Base-by-base conservation (phyloP, 2,329 filamentous ascomycete genomes). In the Cladosporium colombiae region DNA sequence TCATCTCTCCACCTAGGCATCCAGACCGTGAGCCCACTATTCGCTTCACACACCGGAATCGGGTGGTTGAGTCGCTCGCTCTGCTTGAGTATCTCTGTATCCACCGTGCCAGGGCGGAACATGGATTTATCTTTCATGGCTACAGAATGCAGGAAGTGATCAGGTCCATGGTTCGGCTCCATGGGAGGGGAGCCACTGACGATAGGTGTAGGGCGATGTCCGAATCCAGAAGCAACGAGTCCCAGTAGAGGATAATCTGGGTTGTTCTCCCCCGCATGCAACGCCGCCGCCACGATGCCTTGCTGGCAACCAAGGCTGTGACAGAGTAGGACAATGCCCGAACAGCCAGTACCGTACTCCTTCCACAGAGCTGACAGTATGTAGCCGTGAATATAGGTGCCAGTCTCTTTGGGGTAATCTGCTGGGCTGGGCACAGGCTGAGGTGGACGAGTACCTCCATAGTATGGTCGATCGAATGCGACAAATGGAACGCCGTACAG, bases 401-500 rank as follows among this genome's bases (percentile, higher is more conserved):
- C 60, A 25, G 49, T 62, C 33, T 53, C 46, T 8, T 23, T 25
- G 33, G 60, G 33, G 18, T 53, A 62, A 23, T 55, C 18, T 7
- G 31, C 23, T 1, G 25, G 7, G 8, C 14, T 29, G 10, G 60
- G 60, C 2, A 62, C 18, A 3, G 60, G 33, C 7, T 11, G 21
- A 23, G 23, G 2, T 3, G 49, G 31, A 21, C 27, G 44, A 16
- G 49, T 55, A 4, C 33, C 23, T 21, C 60, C 60, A 18, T 62
- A 62, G 31, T 29, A 53, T 5, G 60, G 60, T 44, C 60, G 46
- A 23, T 62, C 49, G 29, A 62, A 33, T 21, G 60, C 60, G 10
- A 62, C 11, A 16, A 62, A 62, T 3, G 60, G 49, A 8, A 62
- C 60, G 16, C 23, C n/a, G 27, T 53, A 62, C 7, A 23, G 14